Evolutionary conservation across 1,284 basidiomycete species (phyloP), one percentile per base, ranked within the genome.

Genomic region (Leucoagaricus sp.): DNA sequence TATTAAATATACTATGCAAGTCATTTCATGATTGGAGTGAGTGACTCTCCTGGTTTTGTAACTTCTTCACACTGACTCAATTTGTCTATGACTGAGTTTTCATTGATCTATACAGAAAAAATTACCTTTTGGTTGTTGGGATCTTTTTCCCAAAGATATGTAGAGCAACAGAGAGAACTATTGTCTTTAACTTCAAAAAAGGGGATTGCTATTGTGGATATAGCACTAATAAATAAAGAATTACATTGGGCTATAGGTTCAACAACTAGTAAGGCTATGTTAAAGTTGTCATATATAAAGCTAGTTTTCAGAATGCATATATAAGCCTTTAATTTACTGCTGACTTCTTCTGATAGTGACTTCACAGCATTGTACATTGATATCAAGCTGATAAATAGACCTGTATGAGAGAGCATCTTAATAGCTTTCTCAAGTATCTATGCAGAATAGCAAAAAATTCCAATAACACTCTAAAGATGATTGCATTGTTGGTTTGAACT

Each of bases 201-300:
- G 2, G 51, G 51, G 15, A 53, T 33, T 5, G 51, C n/a, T 12
- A 41, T 53, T 4, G 51, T 41, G 10, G 51, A 53, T 2, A 41
- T 53, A 5, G 40, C 21, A 19, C 51, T 53, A n/a, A 53, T 19
- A 45, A 53, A 53, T 28, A n/a, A 33, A 13, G 51, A 6, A 4
- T 38, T 4, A n/a, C 17, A 15, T n/a, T 38, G 4, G 15, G 50
- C 19, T 15, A 40, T 56, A 5, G 36, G 55, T 46, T 34, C 57
- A 40, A 36, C 26, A 13, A 45, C 48, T 21, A 5, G 2, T 38
- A 56, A 50, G 2, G 47, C 13, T 17, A 74, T 59, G 28, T 74
- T 66, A 19, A 73, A 67, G 53, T 73, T 74, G 41, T 74, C 64
- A 29, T 70, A 74, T 2, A 64, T 64, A 42, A 66, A 68, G 17